Base-by-base conservation (phyloP, 371 early-diverging fungal genomes). In the Mortierella sp. region DNA sequence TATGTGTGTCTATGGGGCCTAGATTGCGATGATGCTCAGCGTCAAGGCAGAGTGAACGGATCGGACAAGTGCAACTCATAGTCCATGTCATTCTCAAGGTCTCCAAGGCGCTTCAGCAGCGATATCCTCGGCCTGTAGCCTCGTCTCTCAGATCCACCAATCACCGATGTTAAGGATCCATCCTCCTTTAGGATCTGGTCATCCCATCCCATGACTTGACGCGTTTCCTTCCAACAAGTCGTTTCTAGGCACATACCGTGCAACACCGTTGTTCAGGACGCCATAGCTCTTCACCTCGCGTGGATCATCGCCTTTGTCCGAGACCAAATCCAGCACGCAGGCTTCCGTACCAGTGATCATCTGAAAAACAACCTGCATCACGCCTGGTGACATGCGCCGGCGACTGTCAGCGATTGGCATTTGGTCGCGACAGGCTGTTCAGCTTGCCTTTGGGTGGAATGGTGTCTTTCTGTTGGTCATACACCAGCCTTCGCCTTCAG, bases 141-240 rank as follows among this genome's bases (percentile, higher is more conserved):
- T 45, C 45, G 43, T 8, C 41, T 38, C 14, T 12, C 16, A 6
- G 23, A 16, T 1, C 23, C 47, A 24, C 18, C 45, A 0, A 23
- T 18, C 27, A 54, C 24, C 16, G 45, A n/a, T 1, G 42, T 18
- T 16, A 50, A 13, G 0, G 54, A 41, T 10, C 76, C 76, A 24
- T 76, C 65, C 18, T 48, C 55, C 18, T 42, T 52, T 24, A 76
- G 7, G 28, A 76, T 1, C 46, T 65, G 51, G 1, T 67, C 71
- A 38, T 66, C 60, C 78, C 78, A 76, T 7, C 56, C 60, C 21
- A 76, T 55, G 18, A 76, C 78, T 53, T 76, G 71, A 76, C 8
- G 53, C 78, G 24, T 76, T 76, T 0, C 78, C 71, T 43, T 76
- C 67, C 16, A 70, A 8, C 39, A 63, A 59, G 26, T 76, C 71